Base-by-base conservation (phyloP, 2,329 filamentous ascomycete species). In the Hawksworthiomyces lignivorus region DNA sequence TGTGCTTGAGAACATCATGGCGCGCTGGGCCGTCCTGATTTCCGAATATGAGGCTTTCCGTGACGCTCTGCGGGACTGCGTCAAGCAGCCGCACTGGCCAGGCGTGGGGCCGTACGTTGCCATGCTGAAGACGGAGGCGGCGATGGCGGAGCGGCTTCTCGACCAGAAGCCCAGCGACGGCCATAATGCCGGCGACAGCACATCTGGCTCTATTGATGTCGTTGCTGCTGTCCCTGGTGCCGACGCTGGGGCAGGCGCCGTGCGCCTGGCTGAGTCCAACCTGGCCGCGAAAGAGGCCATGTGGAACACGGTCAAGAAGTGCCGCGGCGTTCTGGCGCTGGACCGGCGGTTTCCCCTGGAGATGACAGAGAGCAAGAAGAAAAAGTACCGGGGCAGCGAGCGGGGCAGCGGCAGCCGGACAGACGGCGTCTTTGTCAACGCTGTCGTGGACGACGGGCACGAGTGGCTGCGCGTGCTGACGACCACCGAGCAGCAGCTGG, bases 401-500 rank as follows among this genome's bases (percentile, higher is more conserved):
- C 21, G 11, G 14, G 36, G 29, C 17, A 38, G 36, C 22, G 33
- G 39, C 20, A 40, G 29, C 4, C 45, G 45, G 7, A 24, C 22
- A 2, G 44, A 49, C 7, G 36, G 44, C 8, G 49, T 57, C 1
- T 50, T 50, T 26, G 50, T 61, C 8, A 56, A 62, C 29, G 60
- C 59, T 2, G 54, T 61, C 3, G 55, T 60, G 3, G 57, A 62
- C 28, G 52, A 54, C 22, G 60, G 60, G 5, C 52, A 52, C 2
- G 52, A 53, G 17, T 62, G 60, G 60, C 45, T 62, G 24, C 59
- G 60, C 21, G 55, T 62, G 35, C 31, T 62, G 18, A 55, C 51
- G 33, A 57, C 54, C n/a, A 53, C 55, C 0, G 51, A 56, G 26
- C 46, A 46, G 21, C 53, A 53, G 12, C 47, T 62, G n/a, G 41